phyloP scores from a whole-genome alignment of 208 protist genomes.

The Phytomonas sp. region DNA sequence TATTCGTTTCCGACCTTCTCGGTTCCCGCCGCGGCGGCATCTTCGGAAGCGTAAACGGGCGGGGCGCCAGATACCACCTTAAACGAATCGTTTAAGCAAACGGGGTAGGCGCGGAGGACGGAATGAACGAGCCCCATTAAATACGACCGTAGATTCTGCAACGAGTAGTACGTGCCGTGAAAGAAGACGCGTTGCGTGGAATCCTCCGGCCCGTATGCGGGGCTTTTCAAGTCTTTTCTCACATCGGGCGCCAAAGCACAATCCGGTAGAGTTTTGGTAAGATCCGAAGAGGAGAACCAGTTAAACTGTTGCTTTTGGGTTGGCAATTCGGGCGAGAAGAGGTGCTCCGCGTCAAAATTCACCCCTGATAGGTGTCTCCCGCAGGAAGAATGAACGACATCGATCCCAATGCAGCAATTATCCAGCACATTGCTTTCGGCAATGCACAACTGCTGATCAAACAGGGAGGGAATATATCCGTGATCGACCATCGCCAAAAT shows the following conservation, averaged over 20 bases:
- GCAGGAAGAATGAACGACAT: slow-evolving; percentile 42
- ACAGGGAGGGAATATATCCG: slow-evolving; percentile 17
- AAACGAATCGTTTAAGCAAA: slow-evolving; percentile 33
- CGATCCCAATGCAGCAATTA: slow-evolving; percentile 69
- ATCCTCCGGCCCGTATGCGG: background rate
- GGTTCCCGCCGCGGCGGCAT: background rate
- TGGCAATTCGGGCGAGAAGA: slow-evolving; percentile 29
- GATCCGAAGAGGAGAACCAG: slow-evolving; percentile 24
- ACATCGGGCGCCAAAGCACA: slow-evolving; percentile 10
- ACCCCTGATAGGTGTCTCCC: slow-evolving; percentile 10
- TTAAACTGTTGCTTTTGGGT: slow-evolving; percentile 26
- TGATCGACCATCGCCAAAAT: slow-evolving; percentile 59
- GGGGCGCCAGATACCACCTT: slow-evolving; percentile 12
- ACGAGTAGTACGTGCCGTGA: slow-evolving; percentile 16
- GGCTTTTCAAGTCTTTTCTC: background rate
- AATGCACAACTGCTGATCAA: slow-evolving; percentile 43
- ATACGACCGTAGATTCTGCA: slow-evolving; percentile 7
- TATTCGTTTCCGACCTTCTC: background rate
- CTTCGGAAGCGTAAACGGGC: too few species aligned
- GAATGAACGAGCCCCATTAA: slow-evolving; percentile 17
- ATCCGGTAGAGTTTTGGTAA: slow-evolving; percentile 7
- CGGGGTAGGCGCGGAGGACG: slow-evolving; percentile 32
- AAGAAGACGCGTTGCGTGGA: slow-evolving; percentile 12
- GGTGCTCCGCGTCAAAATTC: slow-evolving; percentile 10
- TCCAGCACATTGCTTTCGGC: slow-evolving; percentile 79